Evolutionary conservation across 2,329 filamentous ascomycete genomes (phyloP), one percentile per base, ranked within the genome.

Genomic region (Ascochyta clinopodiicola): DNA sequence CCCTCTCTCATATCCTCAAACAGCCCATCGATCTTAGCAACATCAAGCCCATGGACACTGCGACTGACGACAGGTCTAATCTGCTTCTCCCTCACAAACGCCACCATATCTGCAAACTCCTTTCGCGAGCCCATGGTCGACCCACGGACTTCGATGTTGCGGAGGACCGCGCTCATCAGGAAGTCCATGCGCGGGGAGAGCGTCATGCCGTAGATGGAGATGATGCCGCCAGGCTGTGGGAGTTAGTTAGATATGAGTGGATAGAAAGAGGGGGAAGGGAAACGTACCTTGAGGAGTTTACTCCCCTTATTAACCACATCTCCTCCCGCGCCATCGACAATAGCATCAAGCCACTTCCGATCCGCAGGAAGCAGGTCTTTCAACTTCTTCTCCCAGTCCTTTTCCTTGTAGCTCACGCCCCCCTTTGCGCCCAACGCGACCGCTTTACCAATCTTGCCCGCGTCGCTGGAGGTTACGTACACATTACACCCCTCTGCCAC

Each of bases 121-220:
- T 86, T 87, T 39, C 90, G 84, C 25, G 91, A 96, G 0, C 94
- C 94, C 93, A 98, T 96, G 0, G 93, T 97, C 13, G 86, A 88
- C 17, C 95, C 94, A 44, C 85, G 84, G 25, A 98, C 82, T 42
- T 98, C 94, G 48, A 97, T 84, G 69, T 98, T 96, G 75, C 88
- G 90, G 57, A 98, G 77, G 13, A 95, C 89, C 0, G 92, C 92
- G 57, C 81, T 77, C 90, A 97, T 96, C 12, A 85, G 69, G 84
- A 91, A 97, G 46, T 91, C 86, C 88, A 96, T 94, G 78, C 89
- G 91, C 1, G 94, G 93, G 0, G 82, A 80, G 2, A 90, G 79
- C 0, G 94, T 98, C 94, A 98, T 97, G 57, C 95, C 94, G 73
- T 98, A 98, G 63, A 88, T 81, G 2, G 88, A 85, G 56, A 98